Percentiles rank a stretch among this genome's conserved stretches.
phyloP scores from a whole-genome alignment of 2,329 filamentous ascomycete species.

The Didymella lethalis region DNA sequence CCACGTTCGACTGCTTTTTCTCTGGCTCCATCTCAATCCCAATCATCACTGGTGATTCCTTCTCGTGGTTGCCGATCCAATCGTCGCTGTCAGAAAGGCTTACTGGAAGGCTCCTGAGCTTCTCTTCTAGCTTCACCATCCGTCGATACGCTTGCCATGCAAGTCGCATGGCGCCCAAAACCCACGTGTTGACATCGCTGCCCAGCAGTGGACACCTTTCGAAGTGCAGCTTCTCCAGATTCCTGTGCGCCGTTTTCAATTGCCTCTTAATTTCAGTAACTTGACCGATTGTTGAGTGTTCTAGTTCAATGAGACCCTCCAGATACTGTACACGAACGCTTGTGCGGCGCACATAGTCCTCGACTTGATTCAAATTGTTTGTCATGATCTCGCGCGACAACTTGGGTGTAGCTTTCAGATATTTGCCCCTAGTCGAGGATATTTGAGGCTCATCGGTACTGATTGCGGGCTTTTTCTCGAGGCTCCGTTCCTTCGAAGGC shows the following conservation, averaged over 20 bases:
- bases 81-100: conserved; percentile 10
- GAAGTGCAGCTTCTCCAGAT: conserved; percentile 33
- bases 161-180: conserved; percentile 26
- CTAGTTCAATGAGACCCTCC: conserved; percentile 25
- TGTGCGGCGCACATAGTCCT: conserved; percentile 23
- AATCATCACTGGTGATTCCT: conserved; percentile 17
- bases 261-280: conserved; percentile 34
- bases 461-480: conserved; percentile 1
- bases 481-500: not conserved
- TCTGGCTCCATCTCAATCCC: conserved; percentile 20
- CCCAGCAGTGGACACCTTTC: conserved; percentile 20
- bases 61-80: conserved; percentile 10
- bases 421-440: conserved; percentile 2
- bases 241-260: conserved; percentile 30
- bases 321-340: conserved; percentile 28
- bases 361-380: conserved; percentile 18
- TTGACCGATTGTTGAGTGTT: conserved; percentile 23
- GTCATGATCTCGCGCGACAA: conserved; percentile 20
- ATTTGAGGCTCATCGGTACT: not conserved
- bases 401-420: conserved; percentile 7
- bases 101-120: conserved; percentile 16
- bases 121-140: conserved; percentile 31
- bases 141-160: conserved; percentile 34
- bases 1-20: not conserved
- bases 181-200: conserved; percentile 17